Percentiles rank a stretch among this genome's conserved stretches.
Evolutionary conservation across 2,329 filamentous ascomycete species (phyloP).

Genomic region (Monilinia aucupariae): DNA sequence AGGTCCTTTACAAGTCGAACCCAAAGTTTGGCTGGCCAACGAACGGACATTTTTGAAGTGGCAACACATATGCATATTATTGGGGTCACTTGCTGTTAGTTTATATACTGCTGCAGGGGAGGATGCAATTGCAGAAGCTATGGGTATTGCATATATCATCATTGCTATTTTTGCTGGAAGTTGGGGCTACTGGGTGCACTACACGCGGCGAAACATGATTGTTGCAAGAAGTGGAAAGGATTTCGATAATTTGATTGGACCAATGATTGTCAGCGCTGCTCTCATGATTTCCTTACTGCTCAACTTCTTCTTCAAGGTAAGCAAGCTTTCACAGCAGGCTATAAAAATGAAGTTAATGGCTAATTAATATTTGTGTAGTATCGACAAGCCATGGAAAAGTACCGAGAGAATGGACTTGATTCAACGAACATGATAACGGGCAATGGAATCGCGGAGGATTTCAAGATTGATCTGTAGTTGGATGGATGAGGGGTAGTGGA

Average conservation of each 20-base stretch:
- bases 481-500: constrained; percentile 1
- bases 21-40: constrained; percentile 98
- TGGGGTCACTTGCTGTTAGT: constrained; percentile 76
- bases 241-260: constrained; percentile 84
- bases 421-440: constrained; percentile 10
- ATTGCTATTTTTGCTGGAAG: constrained; percentile 77
- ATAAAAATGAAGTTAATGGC: background rate
- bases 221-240: constrained; percentile 80
- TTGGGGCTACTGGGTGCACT: constrained; percentile 86
- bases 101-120: constrained; percentile 83
- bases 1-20: constrained; percentile 86
- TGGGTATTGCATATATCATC: constrained; percentile 77
- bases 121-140: constrained; percentile 67
- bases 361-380: constrained; percentile 26
- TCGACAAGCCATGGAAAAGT: constrained; percentile 24
- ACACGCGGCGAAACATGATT: constrained; percentile 72
- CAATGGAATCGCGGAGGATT: background rate
- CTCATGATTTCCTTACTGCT: constrained; percentile 72
- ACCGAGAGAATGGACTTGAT: background rate
- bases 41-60: constrained; percentile 98
- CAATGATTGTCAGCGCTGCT: constrained; percentile 74
- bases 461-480: constrained; percentile 19
- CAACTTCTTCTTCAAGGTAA: constrained; percentile 84
- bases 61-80: constrained; percentile 88
- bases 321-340: constrained; percentile 23